These are phyloP conservation scores for Gastrodia elata DNA, from an alignment of 106 monocot species.

Conservation along the genomic window DNA sequence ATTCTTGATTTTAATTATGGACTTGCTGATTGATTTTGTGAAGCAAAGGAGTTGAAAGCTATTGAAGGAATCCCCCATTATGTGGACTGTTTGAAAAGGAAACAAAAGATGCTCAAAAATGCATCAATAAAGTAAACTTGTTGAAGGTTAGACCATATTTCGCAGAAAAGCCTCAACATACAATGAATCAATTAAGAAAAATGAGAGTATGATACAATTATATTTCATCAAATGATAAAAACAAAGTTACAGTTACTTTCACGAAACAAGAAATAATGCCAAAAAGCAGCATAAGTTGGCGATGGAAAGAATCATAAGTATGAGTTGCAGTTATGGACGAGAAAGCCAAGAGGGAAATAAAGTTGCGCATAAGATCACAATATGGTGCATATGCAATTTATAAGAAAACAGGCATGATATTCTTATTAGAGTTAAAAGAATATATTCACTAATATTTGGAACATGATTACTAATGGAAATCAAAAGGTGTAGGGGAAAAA, in stretches of 20 bases:
- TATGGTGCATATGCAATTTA: too few species aligned
- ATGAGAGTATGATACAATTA: too few species aligned
- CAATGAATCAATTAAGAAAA: not conserved
- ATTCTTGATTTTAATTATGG: constrained; percentile 6
- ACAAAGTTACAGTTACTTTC: too few species aligned
- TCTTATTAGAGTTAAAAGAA: not conserved
- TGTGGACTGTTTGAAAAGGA: too few species aligned
- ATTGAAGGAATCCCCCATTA: constrained; percentile 12
- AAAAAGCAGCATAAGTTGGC: too few species aligned
- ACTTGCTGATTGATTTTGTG: constrained; percentile 7
- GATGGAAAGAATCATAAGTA: too few species aligned
- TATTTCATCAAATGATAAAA: too few species aligned
- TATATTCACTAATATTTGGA: not conserved
- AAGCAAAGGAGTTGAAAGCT: constrained; percentile 12
- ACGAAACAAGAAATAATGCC: too few species aligned
- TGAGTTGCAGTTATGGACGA: too few species aligned
- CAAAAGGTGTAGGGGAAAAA: not conserved
- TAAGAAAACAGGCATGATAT: not conserved
- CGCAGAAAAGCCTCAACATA: not conserved
- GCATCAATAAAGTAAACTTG: not conserved
- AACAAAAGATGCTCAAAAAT: not conserved
- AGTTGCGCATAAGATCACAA: too few species aligned
- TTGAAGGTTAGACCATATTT: too few species aligned
- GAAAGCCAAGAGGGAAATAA: too few species aligned
- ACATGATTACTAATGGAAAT: not conserved